Percentiles rank a stretch among this genome's conserved stretches.
phyloP scores from a whole-genome alignment of 306 rosid species.

The Quercus berberidifolia region DNA sequence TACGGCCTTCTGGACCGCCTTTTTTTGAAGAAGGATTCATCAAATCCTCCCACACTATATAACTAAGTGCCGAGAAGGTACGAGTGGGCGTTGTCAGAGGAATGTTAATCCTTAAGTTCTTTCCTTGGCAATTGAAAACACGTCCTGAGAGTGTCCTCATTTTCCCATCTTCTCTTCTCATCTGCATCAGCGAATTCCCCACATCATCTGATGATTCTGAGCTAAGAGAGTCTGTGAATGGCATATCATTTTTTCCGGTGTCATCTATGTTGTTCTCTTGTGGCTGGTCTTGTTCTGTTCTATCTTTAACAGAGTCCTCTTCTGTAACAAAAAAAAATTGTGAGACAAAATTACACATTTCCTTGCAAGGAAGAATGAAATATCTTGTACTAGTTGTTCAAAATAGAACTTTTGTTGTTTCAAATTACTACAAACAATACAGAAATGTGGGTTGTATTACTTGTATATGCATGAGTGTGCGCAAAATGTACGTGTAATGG shows the following conservation, averaged over 20 bases:
- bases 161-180: constrained; percentile 54
- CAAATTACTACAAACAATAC: background rate
- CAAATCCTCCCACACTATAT: constrained; percentile 80
- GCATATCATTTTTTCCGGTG: constrained; percentile 48
- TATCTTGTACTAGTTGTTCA: background rate
- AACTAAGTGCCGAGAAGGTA: constrained; percentile 86
- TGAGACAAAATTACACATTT: background rate
- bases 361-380: background rate
- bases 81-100: constrained; percentile 86
- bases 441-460: background rate
- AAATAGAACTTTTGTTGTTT: background rate
- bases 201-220: background rate
- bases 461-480: background rate
- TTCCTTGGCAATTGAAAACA: constrained; percentile 64
- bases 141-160: constrained; percentile 59
- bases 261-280: constrained; percentile 49
- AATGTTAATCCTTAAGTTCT: constrained; percentile 81
- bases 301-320: constrained; percentile 72
- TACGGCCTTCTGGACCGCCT: constrained; percentile 54
- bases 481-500: background rate
- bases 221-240: constrained; percentile 39
- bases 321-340: constrained; percentile 41
- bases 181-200: constrained; percentile 1
- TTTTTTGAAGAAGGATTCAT: constrained; percentile 74
- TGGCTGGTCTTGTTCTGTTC: constrained; percentile 56